Evolutionary conservation across 768 basidiomycete species (phyloP).

Genomic region (Pleurotus pulmonarius): DNA sequence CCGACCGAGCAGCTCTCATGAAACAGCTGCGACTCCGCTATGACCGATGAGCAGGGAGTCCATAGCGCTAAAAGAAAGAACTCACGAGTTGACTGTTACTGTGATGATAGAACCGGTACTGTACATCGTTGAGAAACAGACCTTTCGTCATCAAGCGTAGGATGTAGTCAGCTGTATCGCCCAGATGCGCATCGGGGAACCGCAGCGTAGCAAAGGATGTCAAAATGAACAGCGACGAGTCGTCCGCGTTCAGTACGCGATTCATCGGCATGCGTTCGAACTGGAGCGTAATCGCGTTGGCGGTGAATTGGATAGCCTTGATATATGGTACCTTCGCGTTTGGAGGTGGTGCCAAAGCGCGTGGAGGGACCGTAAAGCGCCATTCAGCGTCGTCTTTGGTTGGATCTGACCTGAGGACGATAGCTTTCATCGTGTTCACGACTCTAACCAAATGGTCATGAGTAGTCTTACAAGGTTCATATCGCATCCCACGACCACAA

Average conservation of each 20-base stretch:
- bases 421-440: conserved; percentile 24
- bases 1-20: conserved; percentile 48
- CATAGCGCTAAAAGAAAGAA: conserved; percentile 4
- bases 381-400: conserved; percentile 48
- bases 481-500: too few species aligned
- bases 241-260: conserved; percentile 55
- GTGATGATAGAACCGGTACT: conserved; percentile 70
- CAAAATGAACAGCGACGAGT: conserved; percentile 52
- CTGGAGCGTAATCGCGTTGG: conserved; percentile 46
- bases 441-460: too few species aligned
- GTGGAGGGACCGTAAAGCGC: conserved; percentile 38
- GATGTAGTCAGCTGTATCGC: conserved; percentile 52
- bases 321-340: conserved; percentile 21
- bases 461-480: too few species aligned
- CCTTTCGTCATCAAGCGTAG: conserved; percentile 50
- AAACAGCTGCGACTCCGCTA: conserved; percentile 65
- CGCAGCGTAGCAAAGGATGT: conserved; percentile 50
- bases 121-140: conserved; percentile 50
- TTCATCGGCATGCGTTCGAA: conserved; percentile 50
- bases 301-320: conserved; percentile 48
- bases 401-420: conserved; percentile 36
- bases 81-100: conserved; percentile 66
- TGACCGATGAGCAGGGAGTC: not conserved
- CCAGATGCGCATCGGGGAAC: conserved; percentile 49
- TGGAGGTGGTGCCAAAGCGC: conserved; percentile 22